Evolutionary conservation across 1,284 basidiomycete genomes (phyloP).

Genomic region (Austroboletus rostrupii): DNA sequence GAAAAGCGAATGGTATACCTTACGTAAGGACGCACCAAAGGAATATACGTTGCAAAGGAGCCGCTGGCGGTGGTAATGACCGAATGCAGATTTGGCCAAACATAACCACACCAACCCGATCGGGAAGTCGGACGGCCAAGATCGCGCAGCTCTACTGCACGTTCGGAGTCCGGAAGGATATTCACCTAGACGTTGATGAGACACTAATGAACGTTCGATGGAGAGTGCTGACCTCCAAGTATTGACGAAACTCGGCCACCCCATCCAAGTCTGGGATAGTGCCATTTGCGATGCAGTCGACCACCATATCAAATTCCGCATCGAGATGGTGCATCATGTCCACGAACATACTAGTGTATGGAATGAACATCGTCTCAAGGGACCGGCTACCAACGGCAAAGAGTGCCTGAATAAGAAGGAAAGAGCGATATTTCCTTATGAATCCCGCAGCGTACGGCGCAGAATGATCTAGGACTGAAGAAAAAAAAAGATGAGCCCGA

Average conservation of each 20-base stretch:
- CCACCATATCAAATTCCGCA: slow-evolving; percentile 8
- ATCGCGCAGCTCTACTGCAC: not conserved
- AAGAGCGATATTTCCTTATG: not conserved
- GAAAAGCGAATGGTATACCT: not conserved
- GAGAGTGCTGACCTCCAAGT: slow-evolving; percentile 5
- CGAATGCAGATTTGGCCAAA: not conserved
- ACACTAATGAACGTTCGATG: not conserved
- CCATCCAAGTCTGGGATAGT: slow-evolving; percentile 11
- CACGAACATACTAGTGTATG: slow-evolving; percentile 2
- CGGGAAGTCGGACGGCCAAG: not conserved
- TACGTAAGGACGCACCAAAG: not conserved
- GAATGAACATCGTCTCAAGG: not conserved
- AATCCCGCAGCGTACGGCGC: not conserved
- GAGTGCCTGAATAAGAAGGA: not conserved
- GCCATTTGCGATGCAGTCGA: slow-evolving; percentile 7
- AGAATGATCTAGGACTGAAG: not conserved
- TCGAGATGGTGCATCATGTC: slow-evolving; percentile 14
- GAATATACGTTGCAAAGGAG: not conserved
- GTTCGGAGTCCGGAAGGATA: not conserved
- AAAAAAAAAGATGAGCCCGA: not conserved
- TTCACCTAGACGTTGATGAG: not conserved
- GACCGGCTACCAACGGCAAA: not conserved
- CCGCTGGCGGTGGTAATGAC: not conserved
- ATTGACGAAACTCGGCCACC: not conserved
- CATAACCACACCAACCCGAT: not conserved